Evolutionary conservation across 176 grass and related monocot species (phyloP), one percentile per base, ranked within the genome.

Genomic region (Juncus inflexus): DNA sequence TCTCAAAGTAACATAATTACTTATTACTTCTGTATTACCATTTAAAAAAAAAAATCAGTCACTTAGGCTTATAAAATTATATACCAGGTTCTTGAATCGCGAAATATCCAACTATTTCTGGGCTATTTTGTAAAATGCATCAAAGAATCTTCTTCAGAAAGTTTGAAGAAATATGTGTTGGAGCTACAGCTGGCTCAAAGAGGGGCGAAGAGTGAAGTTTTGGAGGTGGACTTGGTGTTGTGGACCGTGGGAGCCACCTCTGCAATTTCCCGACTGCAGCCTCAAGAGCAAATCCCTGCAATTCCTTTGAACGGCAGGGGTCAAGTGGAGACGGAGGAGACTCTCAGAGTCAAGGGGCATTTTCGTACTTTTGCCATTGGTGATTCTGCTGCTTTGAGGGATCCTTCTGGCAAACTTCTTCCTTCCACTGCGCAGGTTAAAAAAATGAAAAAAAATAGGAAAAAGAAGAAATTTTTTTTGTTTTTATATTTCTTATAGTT

Each of bases 241-340:
- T 99, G 94, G 94, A 99, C 89, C 52, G 94, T 99, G 49, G 94
- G 94, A 12, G 92, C 85, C 50, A 72, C 83, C 58, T 80, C 89
- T 84, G 61, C 84, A n/a, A 79, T 99, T 75, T 78, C 86, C 35
- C 85, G 67, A 42, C 47, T 99, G 62, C 77, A 86, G 35, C 83
- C 88, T 72, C 77, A 77, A 40, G 77, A 92, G 71, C 78, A 78
- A 10, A 80, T 67, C 0, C 67, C 62, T 63, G 83, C 78, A 38
- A 77, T 99, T 74, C 89, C 89, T 28, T 60, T 99, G 62, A 99
- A 92, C 80, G 89, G 89, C 16, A 73, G 80, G 50, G 94, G 94
- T 0, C 85, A 91, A 74, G 88, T 90, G 15, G 94, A 99, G 85
- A 92, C 89, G 53, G 88, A 90, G 75, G 88, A 99, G 77, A 92